Evolutionary conservation across 192 early-diverging fungal genomes (phyloP).

Genomic region (Pilaira anomala): DNA sequence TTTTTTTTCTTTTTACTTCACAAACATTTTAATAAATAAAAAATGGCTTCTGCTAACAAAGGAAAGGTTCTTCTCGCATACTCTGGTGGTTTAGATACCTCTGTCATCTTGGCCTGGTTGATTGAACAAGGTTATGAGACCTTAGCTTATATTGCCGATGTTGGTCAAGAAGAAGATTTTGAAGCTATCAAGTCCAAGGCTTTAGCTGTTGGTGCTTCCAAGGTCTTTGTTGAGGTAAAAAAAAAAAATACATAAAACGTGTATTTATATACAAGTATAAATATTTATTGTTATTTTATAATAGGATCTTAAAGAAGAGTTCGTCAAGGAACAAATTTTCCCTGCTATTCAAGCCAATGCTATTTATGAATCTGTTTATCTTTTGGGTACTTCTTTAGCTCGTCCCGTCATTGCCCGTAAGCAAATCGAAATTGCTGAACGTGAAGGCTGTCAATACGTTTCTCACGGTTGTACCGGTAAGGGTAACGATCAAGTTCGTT

Average conservation of each 20-base stretch:
- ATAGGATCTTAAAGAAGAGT: constrained; percentile 88
- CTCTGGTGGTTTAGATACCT: constrained; percentile 98
- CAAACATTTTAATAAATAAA: background rate
- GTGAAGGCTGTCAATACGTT: constrained; percentile 92
- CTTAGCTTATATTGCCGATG: constrained; percentile 94
- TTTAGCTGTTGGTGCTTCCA: constrained; percentile 85
- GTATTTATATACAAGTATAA: background rate
- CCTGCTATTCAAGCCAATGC: constrained; percentile 93
- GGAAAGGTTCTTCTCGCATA: constrained; percentile 92
- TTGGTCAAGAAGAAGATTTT: constrained; percentile 99
- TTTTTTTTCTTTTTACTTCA: background rate
- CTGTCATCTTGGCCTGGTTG: constrained; percentile 98
- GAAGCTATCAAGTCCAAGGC: constrained; percentile 92
- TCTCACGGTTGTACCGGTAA: constrained; percentile 99
- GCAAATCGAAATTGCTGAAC: constrained; percentile 89
- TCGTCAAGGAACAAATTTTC: constrained; percentile 90
- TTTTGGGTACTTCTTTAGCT: constrained; percentile 95
- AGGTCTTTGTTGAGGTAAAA: constrained; percentile 89
- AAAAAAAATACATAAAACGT: background rate
- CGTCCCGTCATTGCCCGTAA: constrained; percentile 91
- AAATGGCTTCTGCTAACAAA: constrained; percentile 59
- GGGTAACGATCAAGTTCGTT: constrained; percentile 99
- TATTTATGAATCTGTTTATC: constrained; percentile 94
- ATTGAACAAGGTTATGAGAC: constrained; percentile 98
- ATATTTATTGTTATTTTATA: background rate